Conservation (phyloP, 2,329 filamentous ascomycete species). For the Amphichorda felina region DNA sequence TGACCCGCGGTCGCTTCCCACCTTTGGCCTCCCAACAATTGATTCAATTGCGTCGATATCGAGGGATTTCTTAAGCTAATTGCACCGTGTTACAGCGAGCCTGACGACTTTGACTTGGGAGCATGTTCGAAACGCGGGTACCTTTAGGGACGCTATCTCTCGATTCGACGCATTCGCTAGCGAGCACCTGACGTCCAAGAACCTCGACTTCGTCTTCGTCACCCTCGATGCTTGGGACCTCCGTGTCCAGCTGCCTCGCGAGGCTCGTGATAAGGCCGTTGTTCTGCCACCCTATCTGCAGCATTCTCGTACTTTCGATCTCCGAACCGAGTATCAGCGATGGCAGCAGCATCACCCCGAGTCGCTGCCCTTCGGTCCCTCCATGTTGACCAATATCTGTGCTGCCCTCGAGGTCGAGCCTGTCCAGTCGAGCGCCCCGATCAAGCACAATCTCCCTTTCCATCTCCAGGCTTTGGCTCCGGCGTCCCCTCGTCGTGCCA, state of each 20-base stretch:
- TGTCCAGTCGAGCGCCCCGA: slow-evolving; percentile 91
- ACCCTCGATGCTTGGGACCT: slow-evolving; percentile 98
- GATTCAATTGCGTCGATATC: no score
- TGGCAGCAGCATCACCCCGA: slow-evolving; percentile 99
- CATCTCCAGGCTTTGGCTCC: slow-evolving; percentile 93
- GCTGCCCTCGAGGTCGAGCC: slow-evolving; percentile 96
- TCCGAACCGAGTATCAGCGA: slow-evolving; percentile 93
- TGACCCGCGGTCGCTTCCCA: no score
- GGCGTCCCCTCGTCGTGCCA: slow-evolving; percentile 86
- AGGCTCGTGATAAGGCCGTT: slow-evolving; percentile 96
- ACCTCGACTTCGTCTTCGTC: slow-evolving; percentile 95
- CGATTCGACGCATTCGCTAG: slow-evolving; percentile 89
- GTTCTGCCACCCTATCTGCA: slow-evolving; percentile 94
- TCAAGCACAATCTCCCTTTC: slow-evolving; percentile 98
- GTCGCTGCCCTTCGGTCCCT: slow-evolving; percentile 91
- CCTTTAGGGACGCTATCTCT: slow-evolving; percentile 92
- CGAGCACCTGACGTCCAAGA: slow-evolving; percentile 82
- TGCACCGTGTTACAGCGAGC: slow-evolving; percentile 51
- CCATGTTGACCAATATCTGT: slow-evolving; percentile 93
- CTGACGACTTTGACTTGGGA: slow-evolving; percentile 98
- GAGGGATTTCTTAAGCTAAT: no score
- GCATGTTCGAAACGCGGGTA: slow-evolving; percentile 93
- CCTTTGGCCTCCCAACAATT: neutral
- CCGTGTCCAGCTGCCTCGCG: slow-evolving; percentile 90
- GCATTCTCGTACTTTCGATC: slow-evolving; percentile 93